A percentile compares a stretch with the other conserved stretches of the same genome.
Conservation (phyloP, 768 basidiomycete genomes). For the Astraeus odoratus region DNA sequence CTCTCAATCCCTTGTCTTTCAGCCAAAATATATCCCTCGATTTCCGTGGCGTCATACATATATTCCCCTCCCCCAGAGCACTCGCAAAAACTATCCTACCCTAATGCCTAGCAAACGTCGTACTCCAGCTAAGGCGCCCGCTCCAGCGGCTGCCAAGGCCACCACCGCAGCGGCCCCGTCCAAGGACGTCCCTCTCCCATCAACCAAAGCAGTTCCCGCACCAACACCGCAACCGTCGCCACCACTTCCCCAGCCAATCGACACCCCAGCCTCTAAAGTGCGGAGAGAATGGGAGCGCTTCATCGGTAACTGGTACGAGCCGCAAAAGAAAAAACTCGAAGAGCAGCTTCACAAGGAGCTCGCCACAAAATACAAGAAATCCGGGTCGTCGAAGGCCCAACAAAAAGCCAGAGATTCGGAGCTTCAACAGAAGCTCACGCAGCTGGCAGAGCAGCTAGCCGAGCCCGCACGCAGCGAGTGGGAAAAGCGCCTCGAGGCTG, state of each 20-base stretch:
- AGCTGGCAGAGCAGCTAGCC: slow-evolving; percentile 18
- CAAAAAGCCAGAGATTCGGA: slow-evolving; percentile 25
- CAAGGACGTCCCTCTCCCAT: slow-evolving; percentile 3
- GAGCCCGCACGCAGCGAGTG: slow-evolving; percentile 27
- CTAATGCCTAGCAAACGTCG: slow-evolving; percentile 27
- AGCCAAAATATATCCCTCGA: slow-evolving; percentile 1
- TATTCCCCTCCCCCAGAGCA: background rate
- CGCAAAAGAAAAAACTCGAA: slow-evolving; percentile 21
- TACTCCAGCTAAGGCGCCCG: slow-evolving; percentile 11
- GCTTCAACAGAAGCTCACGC: slow-evolving; percentile 18
- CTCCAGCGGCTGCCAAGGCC: slow-evolving; percentile 6
- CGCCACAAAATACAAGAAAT: slow-evolving; percentile 25
- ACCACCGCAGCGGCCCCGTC: slow-evolving; percentile 10
- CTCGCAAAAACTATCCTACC: background rate
- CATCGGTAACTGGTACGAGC: slow-evolving; percentile 24
- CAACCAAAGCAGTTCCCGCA: slow-evolving; percentile 9
- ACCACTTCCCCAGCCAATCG: slow-evolving; percentile 14
- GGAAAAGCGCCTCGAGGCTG: slow-evolving; percentile 26
- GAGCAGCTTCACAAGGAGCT: slow-evolving; percentile 27
- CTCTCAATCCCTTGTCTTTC: slow-evolving; percentile 10
- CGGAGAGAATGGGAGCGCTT: slow-evolving; percentile 27
- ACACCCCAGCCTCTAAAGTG: slow-evolving; percentile 17
- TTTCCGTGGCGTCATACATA: slow-evolving; percentile 12
- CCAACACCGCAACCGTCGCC: slow-evolving; percentile 3
- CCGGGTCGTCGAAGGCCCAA: slow-evolving; percentile 17